Conservation (phyloP, 768 basidiomycete genomes). For the Scleroderma citrinum region DNA sequence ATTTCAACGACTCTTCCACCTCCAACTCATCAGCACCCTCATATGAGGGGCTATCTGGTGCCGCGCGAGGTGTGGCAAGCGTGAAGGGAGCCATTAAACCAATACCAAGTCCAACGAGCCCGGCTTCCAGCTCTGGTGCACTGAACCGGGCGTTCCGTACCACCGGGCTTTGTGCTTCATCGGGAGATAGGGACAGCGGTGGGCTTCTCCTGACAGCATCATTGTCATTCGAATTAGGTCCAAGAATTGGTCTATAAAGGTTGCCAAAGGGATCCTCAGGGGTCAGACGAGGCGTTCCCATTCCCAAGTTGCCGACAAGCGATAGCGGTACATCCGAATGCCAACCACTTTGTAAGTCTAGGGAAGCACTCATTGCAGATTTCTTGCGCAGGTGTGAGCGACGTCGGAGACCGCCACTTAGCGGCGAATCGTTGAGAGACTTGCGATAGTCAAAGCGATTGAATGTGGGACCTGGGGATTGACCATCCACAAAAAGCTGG, state of each 20-base stretch:
- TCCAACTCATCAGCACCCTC: slow-evolving; percentile 29
- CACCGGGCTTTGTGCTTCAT: slow-evolving; percentile 49
- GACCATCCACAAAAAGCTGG: slow-evolving; percentile 32
- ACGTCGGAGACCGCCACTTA: slow-evolving; percentile 28
- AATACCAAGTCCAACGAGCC: slow-evolving; percentile 34
- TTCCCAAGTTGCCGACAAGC: slow-evolving; percentile 15
- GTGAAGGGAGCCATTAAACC: slow-evolving; percentile 51
- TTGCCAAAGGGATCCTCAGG: slow-evolving; percentile 43
- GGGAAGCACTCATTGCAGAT: slow-evolving; percentile 22
- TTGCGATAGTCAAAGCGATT: slow-evolving; percentile 29
- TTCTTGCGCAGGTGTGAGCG: slow-evolving; percentile 24
- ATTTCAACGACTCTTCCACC: slow-evolving; percentile 25
- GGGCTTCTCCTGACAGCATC: slow-evolving; percentile 9
- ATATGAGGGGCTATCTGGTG: slow-evolving; percentile 9
- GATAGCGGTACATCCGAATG: slow-evolving; percentile 27
- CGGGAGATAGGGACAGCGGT: slow-evolving; percentile 18
- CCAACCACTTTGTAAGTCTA: slow-evolving; percentile 23
- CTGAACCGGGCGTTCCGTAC: slow-evolving; percentile 23
- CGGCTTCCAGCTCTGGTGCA: slow-evolving; percentile 27
- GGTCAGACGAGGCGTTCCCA: slow-evolving; percentile 21
- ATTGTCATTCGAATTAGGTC: slow-evolving; percentile 8
- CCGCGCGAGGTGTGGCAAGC: slow-evolving; percentile 35
- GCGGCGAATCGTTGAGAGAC: slow-evolving; percentile 44
- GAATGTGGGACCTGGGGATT: slow-evolving; percentile 28
- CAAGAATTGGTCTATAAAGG: slow-evolving; percentile 34